phyloP scores from a whole-genome alignment of 805 yeast genomes.

The Ogataea angusta region DNA sequence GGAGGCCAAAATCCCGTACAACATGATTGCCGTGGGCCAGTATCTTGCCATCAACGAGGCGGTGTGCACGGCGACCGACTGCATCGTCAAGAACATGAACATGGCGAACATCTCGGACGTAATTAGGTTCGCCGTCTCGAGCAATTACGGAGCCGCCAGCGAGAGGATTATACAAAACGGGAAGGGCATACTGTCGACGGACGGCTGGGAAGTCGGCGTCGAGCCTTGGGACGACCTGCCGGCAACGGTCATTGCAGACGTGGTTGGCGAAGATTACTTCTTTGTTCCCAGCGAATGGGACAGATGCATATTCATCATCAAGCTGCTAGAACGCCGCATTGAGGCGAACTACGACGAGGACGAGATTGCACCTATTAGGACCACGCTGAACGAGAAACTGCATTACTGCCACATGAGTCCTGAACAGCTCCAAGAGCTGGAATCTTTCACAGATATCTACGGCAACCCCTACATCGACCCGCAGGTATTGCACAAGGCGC shows the following conservation, averaged over 20 bases:
- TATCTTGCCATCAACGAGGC: constrained; percentile 45
- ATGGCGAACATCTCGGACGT: constrained; percentile 37
- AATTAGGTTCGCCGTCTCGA: constrained; percentile 40
- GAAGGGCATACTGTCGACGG: constrained; percentile 43
- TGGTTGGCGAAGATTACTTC: constrained; percentile 48
- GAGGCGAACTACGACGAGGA: constrained; percentile 18
- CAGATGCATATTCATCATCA: constrained; percentile 45
- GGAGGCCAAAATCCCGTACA: constrained; percentile 36
- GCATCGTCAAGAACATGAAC: constrained; percentile 34
- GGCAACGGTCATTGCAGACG: constrained; percentile 37
- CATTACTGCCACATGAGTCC: constrained; percentile 49
- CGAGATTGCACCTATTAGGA: constrained; percentile 26
- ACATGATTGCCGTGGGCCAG: constrained; percentile 48
- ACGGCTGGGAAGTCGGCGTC: constrained; percentile 48
- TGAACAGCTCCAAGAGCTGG: constrained; percentile 44
- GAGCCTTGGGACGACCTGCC: constrained; percentile 49
- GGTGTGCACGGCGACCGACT: constrained; percentile 42
- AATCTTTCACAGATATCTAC: constrained; percentile 34
- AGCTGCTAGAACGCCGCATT: constrained; percentile 38
- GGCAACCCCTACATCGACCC: constrained; percentile 40
- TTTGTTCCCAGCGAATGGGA: constrained; percentile 57
- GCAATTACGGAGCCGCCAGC: constrained; percentile 46
- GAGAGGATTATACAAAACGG: constrained; percentile 44
- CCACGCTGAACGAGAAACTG: constrained; percentile 39
- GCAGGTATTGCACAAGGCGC: constrained; percentile 40